Evolutionary conservation across 441 rosid genomes (phyloP), one percentile per base, ranked within the genome.

Genomic region (Breynia disticha): DNA sequence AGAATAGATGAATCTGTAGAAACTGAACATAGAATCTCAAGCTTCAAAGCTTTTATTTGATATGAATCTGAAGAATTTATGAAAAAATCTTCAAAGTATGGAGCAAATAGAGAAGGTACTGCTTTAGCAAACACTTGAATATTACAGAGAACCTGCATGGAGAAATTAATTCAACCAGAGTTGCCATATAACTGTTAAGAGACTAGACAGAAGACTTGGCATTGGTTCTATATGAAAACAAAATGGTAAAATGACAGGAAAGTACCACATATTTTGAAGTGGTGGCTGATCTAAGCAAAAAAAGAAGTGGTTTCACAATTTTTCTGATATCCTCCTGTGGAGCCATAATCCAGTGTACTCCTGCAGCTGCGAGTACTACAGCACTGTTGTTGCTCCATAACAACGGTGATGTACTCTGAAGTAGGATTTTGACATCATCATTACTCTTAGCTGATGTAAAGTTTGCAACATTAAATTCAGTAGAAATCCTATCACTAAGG

Each of bases 281-380:
- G 56, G 49, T 67, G 52, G 97, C 86, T 54, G 98, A 91, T 68
- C 95, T 82, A 72, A 91, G 73, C 66, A 82, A 57, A 76, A 88
- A 91, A 64, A 91, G 62, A 59, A 91, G 90, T 11, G 98, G 98
- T 72, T 81, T 86, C 55, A 84, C 94, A 57, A 91, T 79, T 70
- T 68, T 86, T 62, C 76, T 76, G 53, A 86, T 72, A 71, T 88
- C 84, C 70, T 84, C 95, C 52, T 54, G 62, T 22, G 97, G 82
- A 11, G 90, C 87, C 97, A 88, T 84, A 64, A 91, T 76, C 98
- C 98, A 91, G 68, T 91, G 97, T 65, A 86, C 90, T 46, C 91
- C 87, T 66, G 95, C 95, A 54, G 95, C 84, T 54, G 95, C 95
- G 60, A 91, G 81, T 49, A 91, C 91, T 59, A 91, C 97, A 14